Base-by-base conservation (phyloP, 108 stramenopile species). In the Discostella stelligeroides region DNA sequence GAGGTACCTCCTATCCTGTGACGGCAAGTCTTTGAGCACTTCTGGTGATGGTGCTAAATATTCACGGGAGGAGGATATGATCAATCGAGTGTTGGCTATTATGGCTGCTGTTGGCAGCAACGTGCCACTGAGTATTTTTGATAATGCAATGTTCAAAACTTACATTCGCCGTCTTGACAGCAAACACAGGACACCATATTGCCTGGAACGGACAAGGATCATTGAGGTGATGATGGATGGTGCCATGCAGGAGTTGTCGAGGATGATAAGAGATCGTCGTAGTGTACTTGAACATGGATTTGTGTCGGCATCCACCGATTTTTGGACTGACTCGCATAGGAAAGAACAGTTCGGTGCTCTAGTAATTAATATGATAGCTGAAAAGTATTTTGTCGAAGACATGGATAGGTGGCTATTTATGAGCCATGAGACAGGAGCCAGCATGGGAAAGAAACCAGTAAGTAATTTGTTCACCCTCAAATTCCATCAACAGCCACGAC, bases 181-280 rank as follows among this genome's bases (percentile, higher is more conserved):
- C 23, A 65, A 65, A 27, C 64, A 65, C 49, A 27, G 29, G n/a
- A 23, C 30, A n/a, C 64, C 64, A 49, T 34, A 51, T 50, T 18
- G 64, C 18, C 47, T 65, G 7, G 64, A 65, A 21, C n/a, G 64
- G 15, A 65, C 43, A 28, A 28, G 64, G 5, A 65, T 65, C 28
- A 30, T 51, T 8, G 63, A 64, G 43, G 63, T 64, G 10, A 48
- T 64, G 47, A 64, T 47, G 45, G 63, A 64, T 64, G 7, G 2
- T n/a, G 49, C 37, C 20, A 51, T 65, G 34, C 11, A 27, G 20
- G 64, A 51, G 18, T 38, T 65, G 24, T 18, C 23, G 15, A 25
- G 51, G 43, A 65, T 65, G 25, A 4, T 65, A 23, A 18, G 15
- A n/a, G 64, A 65, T 14, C 49, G 64, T 15, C 64, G 29, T 20